Percentiles rank a stretch among this genome's conserved stretches.
phyloP scores from a whole-genome alignment of 2,329 filamentous ascomycete genomes.

The Leptographium procerum region DNA sequence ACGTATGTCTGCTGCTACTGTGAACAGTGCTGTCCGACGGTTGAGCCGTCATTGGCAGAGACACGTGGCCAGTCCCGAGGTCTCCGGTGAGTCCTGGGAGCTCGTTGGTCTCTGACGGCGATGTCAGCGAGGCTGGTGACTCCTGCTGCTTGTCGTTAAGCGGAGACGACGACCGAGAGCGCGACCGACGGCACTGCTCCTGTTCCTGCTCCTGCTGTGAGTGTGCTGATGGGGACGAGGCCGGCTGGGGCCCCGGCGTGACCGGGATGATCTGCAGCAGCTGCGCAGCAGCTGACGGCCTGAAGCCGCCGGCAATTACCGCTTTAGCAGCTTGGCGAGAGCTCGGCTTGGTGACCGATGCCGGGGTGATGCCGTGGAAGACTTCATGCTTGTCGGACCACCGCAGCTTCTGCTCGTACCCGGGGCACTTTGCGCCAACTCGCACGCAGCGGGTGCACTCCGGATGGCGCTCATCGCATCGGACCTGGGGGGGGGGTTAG shows the following conservation, averaged over 20 bases:
- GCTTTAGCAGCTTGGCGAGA: neutral
- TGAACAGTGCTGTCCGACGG: neutral
- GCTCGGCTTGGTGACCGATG: neutral
- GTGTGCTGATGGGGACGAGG: neutral
- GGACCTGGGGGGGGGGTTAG: constrained; percentile 6
- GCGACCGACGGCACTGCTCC: neutral
- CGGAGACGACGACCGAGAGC: neutral
- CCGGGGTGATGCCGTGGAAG: neutral
- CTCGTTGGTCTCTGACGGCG: neutral
- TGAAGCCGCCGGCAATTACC: neutral
- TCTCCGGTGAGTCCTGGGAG: neutral
- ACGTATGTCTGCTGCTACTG: neutral
- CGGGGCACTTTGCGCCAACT: constrained; percentile 30
- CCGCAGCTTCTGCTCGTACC: constrained; percentile 32
- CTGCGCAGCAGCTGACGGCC: neutral
- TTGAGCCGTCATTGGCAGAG: neutral
- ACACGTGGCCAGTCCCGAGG: no score
- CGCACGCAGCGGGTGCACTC: constrained; percentile 30
- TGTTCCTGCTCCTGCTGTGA: neutral
- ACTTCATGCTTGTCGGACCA: constrained; percentile 38
- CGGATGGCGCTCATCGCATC: constrained; percentile 12
- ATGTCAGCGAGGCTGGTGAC: neutral
- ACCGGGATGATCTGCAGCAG: neutral
- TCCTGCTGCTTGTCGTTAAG: neutral
- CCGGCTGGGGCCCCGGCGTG: neutral